Conservation (phyloP, 805 yeast species). For the Yamadazyma phyllophila region DNA sequence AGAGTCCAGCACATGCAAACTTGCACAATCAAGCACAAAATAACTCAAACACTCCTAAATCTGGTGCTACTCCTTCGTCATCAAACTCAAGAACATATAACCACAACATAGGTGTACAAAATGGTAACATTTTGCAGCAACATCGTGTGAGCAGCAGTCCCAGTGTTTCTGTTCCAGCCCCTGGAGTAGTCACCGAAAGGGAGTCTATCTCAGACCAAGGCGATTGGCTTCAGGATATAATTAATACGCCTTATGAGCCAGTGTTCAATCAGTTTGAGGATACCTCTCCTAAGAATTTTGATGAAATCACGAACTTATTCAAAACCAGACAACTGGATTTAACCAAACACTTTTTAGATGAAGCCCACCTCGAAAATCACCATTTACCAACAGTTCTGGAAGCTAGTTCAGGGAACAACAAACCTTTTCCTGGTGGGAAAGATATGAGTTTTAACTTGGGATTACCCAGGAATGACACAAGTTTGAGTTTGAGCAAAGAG, state of each 20-base stretch:
- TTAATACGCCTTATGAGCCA: constrained; percentile 62
- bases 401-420: constrained; percentile 21
- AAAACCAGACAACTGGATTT: constrained; percentile 66
- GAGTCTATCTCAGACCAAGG: constrained; percentile 23
- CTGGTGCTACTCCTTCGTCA: not conserved
- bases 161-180: not conserved
- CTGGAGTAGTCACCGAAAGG: constrained; percentile 1
- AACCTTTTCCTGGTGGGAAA: constrained; percentile 10
- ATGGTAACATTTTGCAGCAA: not conserved
- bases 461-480: not conserved
- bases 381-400: constrained; percentile 3
- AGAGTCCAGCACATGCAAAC: not conserved
- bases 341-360: constrained; percentile 35
- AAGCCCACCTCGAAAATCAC: not conserved
- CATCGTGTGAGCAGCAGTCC: constrained; percentile 5
- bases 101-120: not conserved
- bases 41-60: not conserved
- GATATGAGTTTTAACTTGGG: not conserved
- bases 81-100: not conserved
- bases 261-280: constrained; percentile 33
- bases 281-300: constrained; percentile 15
- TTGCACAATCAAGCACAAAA: not conserved
- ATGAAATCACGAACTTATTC: constrained; percentile 60
- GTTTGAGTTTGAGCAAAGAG: constrained; percentile 4
- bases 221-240: constrained; percentile 71